Evolutionary conservation across 306 rosid genomes (phyloP).

Genomic region (Dryas octopetala): DNA sequence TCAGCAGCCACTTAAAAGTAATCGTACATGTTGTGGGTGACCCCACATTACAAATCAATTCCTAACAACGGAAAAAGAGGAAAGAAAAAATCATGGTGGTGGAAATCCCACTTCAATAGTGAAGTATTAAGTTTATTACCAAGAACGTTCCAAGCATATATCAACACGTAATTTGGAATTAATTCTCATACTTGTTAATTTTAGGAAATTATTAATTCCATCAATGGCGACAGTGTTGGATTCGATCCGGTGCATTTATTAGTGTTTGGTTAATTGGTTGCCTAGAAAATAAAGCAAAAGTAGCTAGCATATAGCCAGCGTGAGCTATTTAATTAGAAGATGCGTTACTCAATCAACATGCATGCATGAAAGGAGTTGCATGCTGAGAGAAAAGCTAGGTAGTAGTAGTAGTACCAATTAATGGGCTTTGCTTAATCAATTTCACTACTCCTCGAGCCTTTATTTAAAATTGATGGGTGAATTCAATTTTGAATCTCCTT

Average conservation of each 20-base stretch:
- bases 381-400: neutral
- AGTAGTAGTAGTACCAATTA: neutral
- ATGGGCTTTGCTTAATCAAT: slow-evolving; percentile 7
- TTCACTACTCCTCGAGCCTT: slow-evolving; percentile 3
- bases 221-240: neutral
- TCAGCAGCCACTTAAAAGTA: slow-evolving; percentile 26
- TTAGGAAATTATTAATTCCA: slow-evolving; percentile 13
- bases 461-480: slow-evolving; percentile 12
- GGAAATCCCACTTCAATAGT: slow-evolving; percentile 30
- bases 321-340: slow-evolving; percentile 15
- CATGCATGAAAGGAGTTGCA: too few relatives aligned
- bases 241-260: slow-evolving; percentile 2
- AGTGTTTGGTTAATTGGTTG: neutral
- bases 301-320: neutral
- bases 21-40: slow-evolving; percentile 24
- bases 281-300: too few relatives aligned
- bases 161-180: slow-evolving; percentile 11
- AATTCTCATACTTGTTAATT: slow-evolving; percentile 17
- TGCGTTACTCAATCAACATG: slow-evolving; percentile 4
- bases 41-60: slow-evolving; percentile 26
- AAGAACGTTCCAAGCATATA: neutral
- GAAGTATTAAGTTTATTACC: slow-evolving; percentile 9
- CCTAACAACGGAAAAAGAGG: neutral
- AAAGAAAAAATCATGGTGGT: slow-evolving; percentile 4
- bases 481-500: slow-evolving; percentile 3